Evolutionary conservation across 2,329 filamentous ascomycete genomes (phyloP), one percentile per base, ranked within the genome.

Genomic region (Byssochlamys sp.): DNA sequence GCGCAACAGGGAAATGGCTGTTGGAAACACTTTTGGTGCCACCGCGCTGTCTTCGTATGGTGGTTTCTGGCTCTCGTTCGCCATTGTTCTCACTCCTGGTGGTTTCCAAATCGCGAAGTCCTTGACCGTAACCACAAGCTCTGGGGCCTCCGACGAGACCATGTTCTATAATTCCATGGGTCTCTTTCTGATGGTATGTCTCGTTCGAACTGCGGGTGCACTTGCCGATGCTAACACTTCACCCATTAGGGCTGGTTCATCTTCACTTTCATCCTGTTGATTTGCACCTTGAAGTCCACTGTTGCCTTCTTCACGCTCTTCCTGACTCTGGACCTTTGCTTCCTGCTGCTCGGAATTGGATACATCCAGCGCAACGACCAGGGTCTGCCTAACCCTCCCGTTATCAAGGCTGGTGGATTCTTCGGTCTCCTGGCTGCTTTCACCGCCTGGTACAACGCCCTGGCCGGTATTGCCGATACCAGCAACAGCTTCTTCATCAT

Each of bases 11-110:
- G 89, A 92, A 77, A 89, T 92, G 83, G 88, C 88, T 35, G 81
- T 89, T n/a, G 89, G 88, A 58, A 92, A 92, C 79, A 92, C 89
- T 10, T 91, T 92, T 63, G 88, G 88, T 79, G 89, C 88, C 55
- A 91, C 88, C 26, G 88, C 89, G 24, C 77, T 92, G 58, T 89
- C 87, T 9, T 91, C 88, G 0, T 92, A 89, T 68, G 89, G 89
- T 65, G 88, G 88, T 61, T 92, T 92, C 81, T 92, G 89, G 89
- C 82, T 92, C 67, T 78, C 80, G 11, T 88, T 89, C 66, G 88
- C 78, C 61, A 86, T 91, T 65, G 79, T 91, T 56, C 74, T 88
- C 60, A 89, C 87, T 1, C 88, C 81, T 1, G 81, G 81, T 61
- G 80, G 81, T 11, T 91, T 88, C 76, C 71, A 81, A 53, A 84